phyloP scores from a whole-genome alignment of 2,329 filamentous ascomycete species.

The Fusarium setosum region DNA sequence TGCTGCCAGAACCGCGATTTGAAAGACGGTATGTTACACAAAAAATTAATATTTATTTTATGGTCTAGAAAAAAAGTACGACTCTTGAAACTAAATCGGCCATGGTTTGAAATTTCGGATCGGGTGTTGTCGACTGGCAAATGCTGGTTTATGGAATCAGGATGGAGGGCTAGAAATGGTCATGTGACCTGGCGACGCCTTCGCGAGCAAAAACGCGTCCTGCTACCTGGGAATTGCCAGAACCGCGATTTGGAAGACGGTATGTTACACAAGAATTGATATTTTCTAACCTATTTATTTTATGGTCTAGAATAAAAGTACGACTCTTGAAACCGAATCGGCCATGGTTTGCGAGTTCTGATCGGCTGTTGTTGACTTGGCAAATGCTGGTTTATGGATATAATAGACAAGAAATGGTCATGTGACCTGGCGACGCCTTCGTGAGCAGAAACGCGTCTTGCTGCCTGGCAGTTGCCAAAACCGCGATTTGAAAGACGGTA shows the following conservation, averaged over 20 bases:
- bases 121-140: not conserved
- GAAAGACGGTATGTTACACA: too few relatives aligned
- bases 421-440: conserved; percentile 26
- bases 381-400: not conserved
- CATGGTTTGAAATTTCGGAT: conserved; percentile 23
- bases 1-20: not conserved
- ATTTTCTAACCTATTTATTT: too few relatives aligned
- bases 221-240: too few relatives aligned
- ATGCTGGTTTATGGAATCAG: not conserved
- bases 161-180: conserved; percentile 22
- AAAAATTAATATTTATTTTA: too few relatives aligned
- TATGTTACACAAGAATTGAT: too few relatives aligned
- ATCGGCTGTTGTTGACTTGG: not conserved
- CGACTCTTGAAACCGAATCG: conserved; percentile 16
- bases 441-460: not conserved
- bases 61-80: too few relatives aligned
- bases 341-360: conserved; percentile 24
- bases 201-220: not conserved
- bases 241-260: not conserved
- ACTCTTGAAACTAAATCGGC: conserved; percentile 22
- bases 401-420: conserved; percentile 24
- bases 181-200: conserved; percentile 27
- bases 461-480: too few relatives aligned
- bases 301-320: too few relatives aligned
- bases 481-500: not conserved